Conservation (phyloP, 192 early-diverging fungal genomes). For the Coemansia sp. region DNA sequence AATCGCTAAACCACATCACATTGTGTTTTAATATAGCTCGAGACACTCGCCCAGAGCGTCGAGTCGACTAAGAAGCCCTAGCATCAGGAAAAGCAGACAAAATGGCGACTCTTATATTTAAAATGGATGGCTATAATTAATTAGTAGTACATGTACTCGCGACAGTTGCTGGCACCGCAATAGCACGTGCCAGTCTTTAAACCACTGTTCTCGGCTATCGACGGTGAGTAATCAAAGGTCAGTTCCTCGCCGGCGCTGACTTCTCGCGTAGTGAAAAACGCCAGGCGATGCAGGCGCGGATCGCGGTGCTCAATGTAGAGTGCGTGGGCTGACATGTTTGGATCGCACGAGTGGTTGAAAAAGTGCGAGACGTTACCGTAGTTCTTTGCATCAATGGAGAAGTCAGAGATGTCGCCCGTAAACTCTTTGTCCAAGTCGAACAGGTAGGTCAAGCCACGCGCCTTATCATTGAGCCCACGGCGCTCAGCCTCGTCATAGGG, state of each 20-base stretch:
- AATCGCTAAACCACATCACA: background rate
- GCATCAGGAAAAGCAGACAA: background rate
- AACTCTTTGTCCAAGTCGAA: conserved; percentile 79
- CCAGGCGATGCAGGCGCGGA: conserved; percentile 76
- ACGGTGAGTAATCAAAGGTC: conserved; percentile 95
- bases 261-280: conserved; percentile 83
- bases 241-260: conserved; percentile 80
- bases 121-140: background rate
- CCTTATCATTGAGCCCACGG: conserved; percentile 44
- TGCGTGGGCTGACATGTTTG: conserved; percentile 68
- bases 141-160: conserved; percentile 24
- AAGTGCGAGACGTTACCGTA: conserved; percentile 93
- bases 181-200: conserved; percentile 15
- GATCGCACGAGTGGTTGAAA: conserved; percentile 96
- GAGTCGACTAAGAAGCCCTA: conserved; percentile 2
- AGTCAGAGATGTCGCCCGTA: conserved; percentile 87
- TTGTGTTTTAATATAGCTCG: conserved; percentile 11
- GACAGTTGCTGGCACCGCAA: conserved; percentile 31
- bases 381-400: conserved; percentile 91
- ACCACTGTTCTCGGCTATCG: background rate
- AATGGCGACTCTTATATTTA: background rate
- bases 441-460: conserved; percentile 44
- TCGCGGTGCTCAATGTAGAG: conserved; percentile 80
- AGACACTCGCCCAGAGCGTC: conserved; percentile 3
- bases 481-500: conserved; percentile 74